phyloP scores from a whole-genome alignment of 805 yeast genomes.

The Yarrowia alimentaria region DNA sequence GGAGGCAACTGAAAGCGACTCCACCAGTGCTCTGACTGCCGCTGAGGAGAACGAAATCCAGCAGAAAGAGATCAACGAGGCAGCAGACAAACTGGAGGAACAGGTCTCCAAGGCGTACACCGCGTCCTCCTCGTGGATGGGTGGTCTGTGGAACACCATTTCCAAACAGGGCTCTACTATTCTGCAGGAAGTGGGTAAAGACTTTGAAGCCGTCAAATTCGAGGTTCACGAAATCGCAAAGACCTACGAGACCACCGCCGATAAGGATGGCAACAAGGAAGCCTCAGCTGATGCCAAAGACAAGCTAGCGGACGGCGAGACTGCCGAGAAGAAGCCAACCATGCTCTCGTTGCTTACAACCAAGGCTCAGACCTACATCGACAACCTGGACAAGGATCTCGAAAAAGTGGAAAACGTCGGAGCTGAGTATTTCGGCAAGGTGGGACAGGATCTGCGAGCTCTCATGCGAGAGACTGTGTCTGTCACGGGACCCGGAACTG shows the following conservation, averaged over 20 bases:
- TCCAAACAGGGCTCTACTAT: constrained; percentile 37
- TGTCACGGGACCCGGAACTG: constrained; percentile 35
- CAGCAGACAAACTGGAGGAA: constrained; percentile 35
- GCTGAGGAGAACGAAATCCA: neutral
- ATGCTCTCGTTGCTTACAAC: constrained; percentile 18
- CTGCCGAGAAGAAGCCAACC: no score
- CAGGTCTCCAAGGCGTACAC: constrained; percentile 34
- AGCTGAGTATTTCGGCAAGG: constrained; percentile 53
- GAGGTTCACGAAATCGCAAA: constrained; percentile 31
- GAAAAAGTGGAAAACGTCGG: constrained; percentile 73
- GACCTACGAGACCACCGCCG: constrained; percentile 29
- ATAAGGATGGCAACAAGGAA: neutral
- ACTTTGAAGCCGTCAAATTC: constrained; percentile 32
- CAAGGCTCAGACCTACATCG: constrained; percentile 61
- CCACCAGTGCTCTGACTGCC: neutral
- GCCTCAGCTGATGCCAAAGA: constrained; percentile 1
- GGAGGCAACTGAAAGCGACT: neutral
- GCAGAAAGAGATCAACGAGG: constrained; percentile 33
- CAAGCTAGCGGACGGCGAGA: neutral
- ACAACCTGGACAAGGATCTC: constrained; percentile 68
- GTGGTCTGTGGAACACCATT: constrained; percentile 37
- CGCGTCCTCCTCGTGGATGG: constrained; percentile 31
- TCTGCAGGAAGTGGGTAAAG: constrained; percentile 35
- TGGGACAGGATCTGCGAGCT: constrained; percentile 48
- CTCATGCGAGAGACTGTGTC: constrained; percentile 48